Evolutionary conservation across 1,139 yeast species (phyloP).

Genomic region (Komagataea norvegica): DNA sequence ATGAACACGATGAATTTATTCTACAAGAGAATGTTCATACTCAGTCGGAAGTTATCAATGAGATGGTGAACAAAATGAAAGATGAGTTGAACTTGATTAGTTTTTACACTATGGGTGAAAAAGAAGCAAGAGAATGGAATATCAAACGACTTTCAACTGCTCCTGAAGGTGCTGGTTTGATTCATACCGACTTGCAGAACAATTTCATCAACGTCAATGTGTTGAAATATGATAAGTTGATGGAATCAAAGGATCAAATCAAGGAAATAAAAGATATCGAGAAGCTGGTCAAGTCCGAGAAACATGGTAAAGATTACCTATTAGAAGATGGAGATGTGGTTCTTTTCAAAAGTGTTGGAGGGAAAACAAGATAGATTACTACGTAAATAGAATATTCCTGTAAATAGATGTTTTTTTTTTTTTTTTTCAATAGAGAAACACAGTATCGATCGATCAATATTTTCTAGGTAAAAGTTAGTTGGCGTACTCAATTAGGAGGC

Average conservation of each 20-base stretch:
- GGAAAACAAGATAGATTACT: conserved; percentile 30
- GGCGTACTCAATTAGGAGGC: no score
- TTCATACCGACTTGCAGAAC: conserved; percentile 81
- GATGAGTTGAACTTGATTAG: conserved; percentile 66
- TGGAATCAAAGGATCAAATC: conserved; percentile 19
- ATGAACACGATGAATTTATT: conserved; percentile 42
- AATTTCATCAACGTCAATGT: conserved; percentile 80
- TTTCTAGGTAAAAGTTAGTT: no score
- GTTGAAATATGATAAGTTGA: conserved; percentile 50
- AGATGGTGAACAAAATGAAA: conserved; percentile 60
- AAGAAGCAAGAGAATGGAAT: conserved; percentile 93
- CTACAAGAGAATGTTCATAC: conserved; percentile 16
- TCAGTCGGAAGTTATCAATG: conserved; percentile 24
- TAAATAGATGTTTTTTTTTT: conserved; percentile 3
- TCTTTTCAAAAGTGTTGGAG: conserved; percentile 49
- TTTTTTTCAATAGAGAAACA: not conserved
- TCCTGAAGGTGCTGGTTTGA: conserved; percentile 91
- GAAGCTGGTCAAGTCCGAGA: conserved; percentile 20
- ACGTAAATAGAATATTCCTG: conserved; percentile 2
- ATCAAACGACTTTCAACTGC: conserved; percentile 73
- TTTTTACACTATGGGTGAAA: conserved; percentile 87
- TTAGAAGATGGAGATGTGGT: conserved; percentile 79
- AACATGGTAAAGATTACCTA: conserved; percentile 61
- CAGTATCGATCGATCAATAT: no score
- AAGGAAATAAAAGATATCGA: conserved; percentile 16